Evolutionary conservation across 1,284 basidiomycete genomes (phyloP).

Genomic region (Pascua guehoae): DNA sequence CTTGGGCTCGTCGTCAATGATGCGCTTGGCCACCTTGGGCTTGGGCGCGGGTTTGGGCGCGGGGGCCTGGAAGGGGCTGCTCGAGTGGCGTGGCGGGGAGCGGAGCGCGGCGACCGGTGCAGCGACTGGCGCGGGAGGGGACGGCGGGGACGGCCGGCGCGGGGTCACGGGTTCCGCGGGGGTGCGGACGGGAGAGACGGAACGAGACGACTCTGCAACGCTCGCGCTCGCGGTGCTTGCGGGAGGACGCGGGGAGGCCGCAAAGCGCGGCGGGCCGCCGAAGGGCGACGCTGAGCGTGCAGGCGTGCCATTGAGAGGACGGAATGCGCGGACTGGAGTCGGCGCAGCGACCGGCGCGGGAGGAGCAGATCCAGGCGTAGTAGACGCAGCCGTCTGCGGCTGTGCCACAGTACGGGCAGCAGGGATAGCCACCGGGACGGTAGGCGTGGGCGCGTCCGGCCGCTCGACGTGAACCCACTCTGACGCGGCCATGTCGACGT

Average conservation of each 20-base stretch:
- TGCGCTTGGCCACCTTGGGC: background rate
- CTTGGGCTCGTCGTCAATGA: conserved; percentile 7
- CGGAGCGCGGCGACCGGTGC: background rate
- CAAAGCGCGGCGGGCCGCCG: conserved; percentile 42
- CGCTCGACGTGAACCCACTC: conserved; percentile 11
- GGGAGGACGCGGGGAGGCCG: conserved; percentile 12
- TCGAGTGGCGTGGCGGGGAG: background rate
- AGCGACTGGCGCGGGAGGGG: background rate
- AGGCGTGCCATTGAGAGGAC: conserved; percentile 6
- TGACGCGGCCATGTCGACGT: conserved; percentile 22
- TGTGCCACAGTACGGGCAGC: conserved; percentile 4
- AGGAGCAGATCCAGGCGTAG: conserved; percentile 4
- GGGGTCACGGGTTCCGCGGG: conserved; percentile 22
- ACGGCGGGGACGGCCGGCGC: background rate
- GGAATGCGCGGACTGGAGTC: conserved; percentile 7
- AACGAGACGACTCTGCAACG: background rate
- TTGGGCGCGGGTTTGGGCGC: conserved; percentile 2
- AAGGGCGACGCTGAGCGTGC: conserved; percentile 31
- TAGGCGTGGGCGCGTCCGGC: background rate
- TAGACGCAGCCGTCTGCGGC: background rate
- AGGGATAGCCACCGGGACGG: conserved; percentile 2
- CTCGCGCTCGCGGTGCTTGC: background rate
- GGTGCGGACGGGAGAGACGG: conserved; percentile 6
- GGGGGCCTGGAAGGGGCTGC: conserved; percentile 1
- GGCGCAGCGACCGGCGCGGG: conserved; percentile 19